A percentile compares a stretch with the other conserved stretches of the same genome.
These are phyloP conservation scores for Trichoderma citrinoviride DNA, from an alignment of 2,329 filamentous ascomycete genomes.

Conservation along the genomic window DNA sequence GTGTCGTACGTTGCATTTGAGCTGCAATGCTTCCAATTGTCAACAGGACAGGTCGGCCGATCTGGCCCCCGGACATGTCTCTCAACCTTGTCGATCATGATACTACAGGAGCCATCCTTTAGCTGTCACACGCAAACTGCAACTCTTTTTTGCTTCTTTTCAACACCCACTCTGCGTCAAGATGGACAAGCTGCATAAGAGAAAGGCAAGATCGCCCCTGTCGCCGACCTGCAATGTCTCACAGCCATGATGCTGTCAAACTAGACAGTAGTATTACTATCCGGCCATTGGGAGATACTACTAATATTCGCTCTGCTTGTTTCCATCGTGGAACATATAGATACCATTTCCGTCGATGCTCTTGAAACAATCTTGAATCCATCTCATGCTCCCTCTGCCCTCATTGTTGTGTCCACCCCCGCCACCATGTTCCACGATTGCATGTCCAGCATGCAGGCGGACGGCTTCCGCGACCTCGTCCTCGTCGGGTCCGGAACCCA, in stretches of 20 bases:
- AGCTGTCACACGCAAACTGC: neutral
- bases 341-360: no score
- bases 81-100: neutral
- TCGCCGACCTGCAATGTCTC: neutral
- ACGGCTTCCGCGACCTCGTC: neutral
- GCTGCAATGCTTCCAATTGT: no score
- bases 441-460: neutral
- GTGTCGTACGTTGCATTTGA: no score
- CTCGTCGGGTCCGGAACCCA: neutral
- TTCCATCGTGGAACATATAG: no score
- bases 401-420: neutral
- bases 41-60: neutral
- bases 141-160: constrained; percentile 1
- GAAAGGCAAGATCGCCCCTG: neutral
- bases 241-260: neutral
- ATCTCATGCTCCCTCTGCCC: no score
- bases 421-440: neutral
- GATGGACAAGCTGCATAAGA: neutral
- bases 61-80: neutral
- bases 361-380: neutral
- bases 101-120: neutral
- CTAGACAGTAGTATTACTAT: neutral
- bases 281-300: neutral
- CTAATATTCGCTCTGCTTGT: neutral
- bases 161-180: no score